These are phyloP conservation scores for Pogostemon cablin DNA, from an alignment of 257 asterid genomes.

Conservation along the genomic window DNA sequence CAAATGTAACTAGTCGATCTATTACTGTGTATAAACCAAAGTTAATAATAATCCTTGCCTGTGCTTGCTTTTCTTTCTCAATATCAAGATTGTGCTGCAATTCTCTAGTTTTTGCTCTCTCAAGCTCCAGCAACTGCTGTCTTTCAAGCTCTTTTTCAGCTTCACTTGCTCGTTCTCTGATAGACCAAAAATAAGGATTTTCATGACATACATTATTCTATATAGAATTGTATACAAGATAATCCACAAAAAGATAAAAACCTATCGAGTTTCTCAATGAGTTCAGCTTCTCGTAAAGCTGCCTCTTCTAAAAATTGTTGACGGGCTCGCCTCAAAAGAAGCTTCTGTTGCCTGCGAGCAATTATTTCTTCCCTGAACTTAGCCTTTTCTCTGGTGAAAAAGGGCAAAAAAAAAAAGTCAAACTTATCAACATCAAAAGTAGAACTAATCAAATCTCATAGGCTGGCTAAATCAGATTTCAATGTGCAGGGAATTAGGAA, in stretches of 20 bases:
- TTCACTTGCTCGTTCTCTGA: conserved; percentile 78
- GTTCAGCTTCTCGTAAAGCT: conserved; percentile 86
- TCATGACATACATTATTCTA: conserved; percentile 10
- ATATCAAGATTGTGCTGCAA: conserved; percentile 88
- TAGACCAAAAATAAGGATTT: conserved; percentile 30
- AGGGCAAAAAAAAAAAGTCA: conserved; percentile 19
- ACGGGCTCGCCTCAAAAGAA: conserved; percentile 70
- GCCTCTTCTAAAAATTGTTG: conserved; percentile 82
- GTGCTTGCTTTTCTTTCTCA: conserved; percentile 94
- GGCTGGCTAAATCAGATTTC: not conserved
- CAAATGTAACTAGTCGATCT: not conserved
- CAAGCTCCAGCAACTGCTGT: conserved; percentile 78
- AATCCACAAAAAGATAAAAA: conserved; percentile 29
- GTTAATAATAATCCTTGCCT: conserved; percentile 54
- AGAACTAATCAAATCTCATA: conserved; percentile 17
- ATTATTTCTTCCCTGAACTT: conserved; percentile 75
- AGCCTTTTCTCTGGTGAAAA: conserved; percentile 70
- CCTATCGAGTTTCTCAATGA: conserved; percentile 89
- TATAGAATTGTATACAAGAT: conserved; percentile 18
- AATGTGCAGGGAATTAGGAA: conserved; percentile 8
- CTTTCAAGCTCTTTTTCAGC: conserved; percentile 92
- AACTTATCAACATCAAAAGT: conserved; percentile 23
- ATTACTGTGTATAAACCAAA: not conserved
- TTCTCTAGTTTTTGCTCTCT: conserved; percentile 89
- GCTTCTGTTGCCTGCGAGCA: conserved; percentile 87